Evolutionary conservation across 345 rosid genomes (phyloP), one percentile per base, ranked within the genome.

Genomic region (Physaria fendleri): DNA sequence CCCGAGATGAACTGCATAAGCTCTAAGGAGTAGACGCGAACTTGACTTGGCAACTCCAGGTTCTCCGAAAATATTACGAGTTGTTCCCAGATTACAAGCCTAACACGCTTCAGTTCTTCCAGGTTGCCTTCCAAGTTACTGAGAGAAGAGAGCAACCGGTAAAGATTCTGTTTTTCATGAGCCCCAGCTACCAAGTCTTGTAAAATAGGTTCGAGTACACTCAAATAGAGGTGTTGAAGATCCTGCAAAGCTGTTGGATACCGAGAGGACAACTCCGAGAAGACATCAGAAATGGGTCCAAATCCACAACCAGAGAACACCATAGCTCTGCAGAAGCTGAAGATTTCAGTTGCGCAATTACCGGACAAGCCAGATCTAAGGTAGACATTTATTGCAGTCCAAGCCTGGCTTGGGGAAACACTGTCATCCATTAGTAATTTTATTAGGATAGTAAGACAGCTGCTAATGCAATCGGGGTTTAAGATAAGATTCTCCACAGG

Each of bases 321-420:
- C 86, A 93, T 81, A 41, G 88, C 85, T 82, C 79, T 82, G 81
- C 95, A 87, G 66, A 87, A 81, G 42, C 47, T 66, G 18, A 77
- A 71, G 29, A 81, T 56, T 67, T 81, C 96, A 18, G 30, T 59
- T 65, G 75, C 41, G 22, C 54, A 64, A 66, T 79, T 88, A 44
- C 84, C 84, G 17, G 37, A 56, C 49, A 87, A 68, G 44, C 90
- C 87, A 48, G 64, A 58, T 41, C 64, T 76, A 50, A 80, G 62
- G 54, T 84, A 85, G 65, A 68, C 71, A 50, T 76, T 48, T 59
- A 87, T 54, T 45, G 83, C 81, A 64, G 78, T 78, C 96, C 92
- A 93, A 40, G 83, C 82, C 73, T 93, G 97, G n/a, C 83, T 87
- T 15, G 99, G 99, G 44, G 99, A 85, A 49, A 93, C 76, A 65